Percentiles rank a stretch among this genome's conserved stretches.
Conservation (phyloP, 305 asterid species). For the Rubia peregrina region DNA sequence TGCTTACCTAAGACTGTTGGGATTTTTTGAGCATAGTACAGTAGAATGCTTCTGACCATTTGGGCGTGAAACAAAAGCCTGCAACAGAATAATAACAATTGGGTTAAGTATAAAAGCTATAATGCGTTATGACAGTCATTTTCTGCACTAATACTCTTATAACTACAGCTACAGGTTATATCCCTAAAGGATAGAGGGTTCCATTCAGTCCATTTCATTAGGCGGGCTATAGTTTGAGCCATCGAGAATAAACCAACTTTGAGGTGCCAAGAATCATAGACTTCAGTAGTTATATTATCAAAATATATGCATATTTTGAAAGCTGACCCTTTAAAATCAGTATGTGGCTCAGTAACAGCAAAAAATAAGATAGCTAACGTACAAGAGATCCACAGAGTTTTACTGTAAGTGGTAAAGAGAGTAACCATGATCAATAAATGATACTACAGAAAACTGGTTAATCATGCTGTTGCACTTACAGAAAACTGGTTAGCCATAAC, state of each 20-base stretch:
- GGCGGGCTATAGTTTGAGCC: background rate
- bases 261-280: background rate
- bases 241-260: background rate
- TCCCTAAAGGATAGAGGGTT: background rate
- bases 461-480: slow-evolving; percentile 46
- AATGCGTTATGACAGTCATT: background rate
- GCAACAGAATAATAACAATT: slow-evolving; percentile 20
- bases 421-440: background rate
- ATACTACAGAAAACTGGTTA: background rate
- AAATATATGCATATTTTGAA: background rate
- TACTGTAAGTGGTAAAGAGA: background rate
- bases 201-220: background rate
- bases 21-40: slow-evolving; percentile 71
- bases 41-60: slow-evolving; percentile 60
- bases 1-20: slow-evolving; percentile 49
- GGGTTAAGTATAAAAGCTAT: slow-evolving; percentile 4
- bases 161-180: background rate
- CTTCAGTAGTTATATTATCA: background rate
- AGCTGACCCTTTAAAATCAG: background rate
- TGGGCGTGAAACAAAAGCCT: slow-evolving; percentile 80
- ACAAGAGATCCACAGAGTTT: background rate
- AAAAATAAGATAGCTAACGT: background rate
- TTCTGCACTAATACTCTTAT: background rate
- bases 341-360: background rate
- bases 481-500: slow-evolving; percentile 87